A percentile compares a stretch with the other conserved stretches of the same genome.
These are phyloP conservation scores for Chondrus crispus DNA, from an alignment of 23 red algal species.

Conservation along the genomic window DNA sequence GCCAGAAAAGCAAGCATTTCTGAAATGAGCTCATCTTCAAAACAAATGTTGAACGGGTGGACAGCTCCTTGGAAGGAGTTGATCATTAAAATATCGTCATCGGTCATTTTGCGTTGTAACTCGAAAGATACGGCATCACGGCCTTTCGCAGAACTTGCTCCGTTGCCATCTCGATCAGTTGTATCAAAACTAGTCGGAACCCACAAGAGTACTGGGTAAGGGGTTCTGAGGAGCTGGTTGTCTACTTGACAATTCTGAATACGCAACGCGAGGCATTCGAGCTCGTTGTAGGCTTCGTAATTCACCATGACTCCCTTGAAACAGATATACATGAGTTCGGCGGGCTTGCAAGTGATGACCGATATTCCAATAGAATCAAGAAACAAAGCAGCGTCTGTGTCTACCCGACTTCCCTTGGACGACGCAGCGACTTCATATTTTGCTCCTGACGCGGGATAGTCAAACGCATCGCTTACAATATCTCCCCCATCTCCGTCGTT, in stretches of 20 bases:
- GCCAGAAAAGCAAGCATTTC: conserved; percentile 41
- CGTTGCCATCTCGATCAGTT: not conserved
- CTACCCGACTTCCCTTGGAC: no score
- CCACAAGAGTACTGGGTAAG: conserved; percentile 77
- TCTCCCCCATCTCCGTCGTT: not conserved
- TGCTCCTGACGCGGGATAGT: no score
- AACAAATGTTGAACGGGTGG: conserved; percentile 47
- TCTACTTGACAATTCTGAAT: conserved; percentile 77
- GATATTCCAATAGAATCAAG: conserved; percentile 78
- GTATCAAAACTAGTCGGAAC: not conserved
- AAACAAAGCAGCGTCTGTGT: conserved; percentile 55
- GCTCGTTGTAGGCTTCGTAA: conserved; percentile 16
- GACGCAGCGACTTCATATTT: no score
- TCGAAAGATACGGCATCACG: conserved; percentile 2
- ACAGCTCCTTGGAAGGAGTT: conserved; percentile 39
- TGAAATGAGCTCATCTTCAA: conserved; percentile 53
- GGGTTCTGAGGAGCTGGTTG: conserved; percentile 71
- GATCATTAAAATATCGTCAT: conserved; percentile 66
- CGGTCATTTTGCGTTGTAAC: conserved; percentile 7
- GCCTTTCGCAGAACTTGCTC: not conserved
- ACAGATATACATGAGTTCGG: conserved; percentile 72
- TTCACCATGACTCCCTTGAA: conserved; percentile 39
- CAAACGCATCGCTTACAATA: no score
- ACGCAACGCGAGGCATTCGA: conserved; percentile 30
- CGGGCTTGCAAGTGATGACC: conserved; percentile 50